Percentiles rank a stretch among this genome's conserved stretches.
phyloP scores from a whole-genome alignment of 306 rosid species.

The Trifolium subterraneum region DNA sequence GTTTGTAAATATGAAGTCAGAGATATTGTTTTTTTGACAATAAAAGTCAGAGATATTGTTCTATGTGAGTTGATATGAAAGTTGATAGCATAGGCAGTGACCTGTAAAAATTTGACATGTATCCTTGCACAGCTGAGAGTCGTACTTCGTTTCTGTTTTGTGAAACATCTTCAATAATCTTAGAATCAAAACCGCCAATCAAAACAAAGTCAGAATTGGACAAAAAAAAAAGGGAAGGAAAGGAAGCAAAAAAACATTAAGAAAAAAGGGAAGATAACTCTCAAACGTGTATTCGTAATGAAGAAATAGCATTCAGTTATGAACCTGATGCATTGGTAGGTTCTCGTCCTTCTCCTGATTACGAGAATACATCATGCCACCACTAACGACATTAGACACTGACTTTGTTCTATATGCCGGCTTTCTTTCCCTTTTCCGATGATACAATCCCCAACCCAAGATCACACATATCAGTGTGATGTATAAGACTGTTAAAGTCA shows the following conservation, averaged over 20 bases:
- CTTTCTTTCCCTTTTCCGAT: conserved; percentile 61
- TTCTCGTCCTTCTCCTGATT: conserved; percentile 72
- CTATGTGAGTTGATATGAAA: conserved; percentile 31
- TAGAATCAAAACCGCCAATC: conserved; percentile 38
- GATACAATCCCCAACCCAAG: conserved; percentile 84
- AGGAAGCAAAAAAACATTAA: conserved; percentile 7
- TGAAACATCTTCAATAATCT: conserved; percentile 77
- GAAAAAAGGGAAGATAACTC: conserved; percentile 28
- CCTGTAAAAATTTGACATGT: conserved; percentile 87
- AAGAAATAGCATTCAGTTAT: conserved; percentile 42
- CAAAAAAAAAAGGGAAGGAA: conserved; percentile 37
- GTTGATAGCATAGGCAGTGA: conserved; percentile 45
- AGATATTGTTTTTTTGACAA: conserved; percentile 48
- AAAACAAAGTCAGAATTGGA: conserved; percentile 30
- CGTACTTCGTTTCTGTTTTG: conserved; percentile 60
- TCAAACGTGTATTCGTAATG: conserved; percentile 33
- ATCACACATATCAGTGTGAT: conserved; percentile 63
- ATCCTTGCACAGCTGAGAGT: conserved; percentile 91
- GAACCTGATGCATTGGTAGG: conserved; percentile 86
- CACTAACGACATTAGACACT: conserved; percentile 57
- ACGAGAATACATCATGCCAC: conserved; percentile 54
- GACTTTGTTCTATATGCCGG: conserved; percentile 57
- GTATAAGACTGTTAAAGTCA: conserved; percentile 68
- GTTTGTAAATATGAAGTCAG: conserved; percentile 45
- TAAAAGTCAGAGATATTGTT: conserved; percentile 52